Conservation (phyloP, 768 basidiomycete genomes). For the Serendipita vermifera region DNA sequence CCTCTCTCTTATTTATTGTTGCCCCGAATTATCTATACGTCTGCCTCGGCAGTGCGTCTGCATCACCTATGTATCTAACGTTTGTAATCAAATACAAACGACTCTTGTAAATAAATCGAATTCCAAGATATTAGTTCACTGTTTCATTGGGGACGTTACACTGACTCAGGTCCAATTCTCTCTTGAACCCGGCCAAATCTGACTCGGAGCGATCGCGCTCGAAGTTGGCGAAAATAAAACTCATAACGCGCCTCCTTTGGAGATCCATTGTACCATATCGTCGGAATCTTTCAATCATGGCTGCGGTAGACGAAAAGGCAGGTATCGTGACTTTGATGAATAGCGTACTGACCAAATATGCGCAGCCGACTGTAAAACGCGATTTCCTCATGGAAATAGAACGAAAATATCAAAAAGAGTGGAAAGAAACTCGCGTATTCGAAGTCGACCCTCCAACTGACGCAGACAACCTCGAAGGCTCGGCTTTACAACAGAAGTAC, state of each 20-base stretch:
- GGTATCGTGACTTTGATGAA: background rate
- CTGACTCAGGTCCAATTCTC: too few species aligned
- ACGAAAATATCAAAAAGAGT: slow-evolving; percentile 68
- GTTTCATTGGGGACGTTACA: too few species aligned
- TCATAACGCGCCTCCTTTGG: background rate
- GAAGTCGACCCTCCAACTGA: slow-evolving; percentile 69
- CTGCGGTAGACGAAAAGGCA: background rate
- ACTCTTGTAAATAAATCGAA: too few species aligned
- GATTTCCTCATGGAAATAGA: slow-evolving; percentile 77
- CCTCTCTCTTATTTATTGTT: too few species aligned
- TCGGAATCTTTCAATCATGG: background rate
- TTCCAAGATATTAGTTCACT: too few species aligned
- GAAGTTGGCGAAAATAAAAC: background rate
- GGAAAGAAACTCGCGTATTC: slow-evolving; percentile 67
- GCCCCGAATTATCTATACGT: too few species aligned
- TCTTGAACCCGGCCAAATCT: too few species aligned
- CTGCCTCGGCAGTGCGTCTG: too few species aligned
- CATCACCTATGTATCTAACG: too few species aligned
- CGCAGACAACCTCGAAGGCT: slow-evolving; percentile 30
- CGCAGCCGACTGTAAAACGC: slow-evolving; percentile 77
- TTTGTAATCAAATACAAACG: too few species aligned
- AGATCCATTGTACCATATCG: slow-evolving; percentile 5
- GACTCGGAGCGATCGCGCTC: too few species aligned
- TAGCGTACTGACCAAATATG: background rate
- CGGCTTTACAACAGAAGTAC: slow-evolving; percentile 49